Evolutionary conservation across 176 grass and related monocot species (phyloP), one percentile per base, ranked within the genome.

Genomic region (Poa pratensis): DNA sequence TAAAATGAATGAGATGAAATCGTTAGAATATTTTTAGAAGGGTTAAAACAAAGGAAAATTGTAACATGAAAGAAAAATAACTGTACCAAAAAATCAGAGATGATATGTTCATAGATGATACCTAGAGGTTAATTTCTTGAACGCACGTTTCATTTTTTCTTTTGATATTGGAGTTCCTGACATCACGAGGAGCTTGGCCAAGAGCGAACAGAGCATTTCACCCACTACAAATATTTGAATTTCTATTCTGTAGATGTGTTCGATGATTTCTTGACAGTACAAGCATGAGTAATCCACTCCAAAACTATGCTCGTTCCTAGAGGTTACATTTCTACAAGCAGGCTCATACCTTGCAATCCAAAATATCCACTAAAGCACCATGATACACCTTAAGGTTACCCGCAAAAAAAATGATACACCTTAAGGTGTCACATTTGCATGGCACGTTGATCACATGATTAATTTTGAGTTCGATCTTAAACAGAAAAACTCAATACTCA

Each of bases 21-120:
- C 6, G 0, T 43, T 20, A 18, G 0, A 60, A 16, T 3, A 35
- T 59, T 58, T 45, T 17, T 15, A 12, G 26, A 42, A 74, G 24
- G 15, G 46, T 24, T 22, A 0, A 82, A 17, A 9, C 22, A 39
- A 58, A 4, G 11, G 0, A 15, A 22, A 74, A 69, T 10, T 43
- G 7, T 15, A 67, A 54, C 32, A 55, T 73, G 15, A 24, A 86
- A 73, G 26, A 73, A 20, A 62, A 37, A 73, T 73, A 55, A 4
- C 32, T 73, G 46, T 40, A 40, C 39, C 39, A 2, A 8, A 89
- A 43, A 75, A 18, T 34, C 49, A 71, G 9, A 52, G 5, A 82
- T 11, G 18, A 9, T 53, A 3, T 51, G 23, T 17, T 74, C 42
- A 45, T 10, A 45, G 9, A 45, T 45, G 42, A 45, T 45, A 45